These are phyloP conservation scores for Claviceps africana DNA, from an alignment of 2,329 filamentous ascomycete genomes.

Conservation along the genomic window DNA sequence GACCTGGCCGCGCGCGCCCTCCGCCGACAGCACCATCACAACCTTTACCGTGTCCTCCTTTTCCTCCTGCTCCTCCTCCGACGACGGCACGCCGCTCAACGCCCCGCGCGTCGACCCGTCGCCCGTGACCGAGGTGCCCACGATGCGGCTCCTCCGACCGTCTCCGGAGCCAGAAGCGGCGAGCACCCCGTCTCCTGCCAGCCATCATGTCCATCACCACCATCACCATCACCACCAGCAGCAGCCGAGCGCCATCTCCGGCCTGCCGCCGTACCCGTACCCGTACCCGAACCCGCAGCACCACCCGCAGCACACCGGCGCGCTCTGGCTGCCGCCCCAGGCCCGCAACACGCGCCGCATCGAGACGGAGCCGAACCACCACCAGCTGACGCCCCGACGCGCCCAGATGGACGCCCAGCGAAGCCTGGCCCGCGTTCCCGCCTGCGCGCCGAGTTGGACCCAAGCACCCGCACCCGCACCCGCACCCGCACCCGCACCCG, in stretches of 20 bases:
- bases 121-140: constrained; percentile 28
- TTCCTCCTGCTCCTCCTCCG: constrained; percentile 18
- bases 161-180: constrained; percentile 17
- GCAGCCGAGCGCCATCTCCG: constrained; percentile 3
- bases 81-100: constrained; percentile 11
- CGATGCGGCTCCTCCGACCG: constrained; percentile 24
- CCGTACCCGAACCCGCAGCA: no score
- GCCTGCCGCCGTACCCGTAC: constrained; percentile 6
- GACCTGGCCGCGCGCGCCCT: constrained; percentile 13
- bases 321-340: constrained; percentile 6
- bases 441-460: constrained; percentile 13
- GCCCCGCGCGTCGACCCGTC: constrained; percentile 24
- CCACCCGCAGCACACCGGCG: constrained; percentile 3
- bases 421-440: constrained; percentile 19
- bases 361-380: constrained; percentile 6
- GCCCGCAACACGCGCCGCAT: constrained; percentile 1
- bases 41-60: no score
- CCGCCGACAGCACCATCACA: constrained; percentile 20
- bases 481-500: no score
- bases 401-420: background rate
- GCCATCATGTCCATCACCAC: background rate
- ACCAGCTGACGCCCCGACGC: constrained; percentile 1
- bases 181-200: background rate
- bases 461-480: no score
- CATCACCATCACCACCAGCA: background rate